A percentile compares a stretch with the other conserved stretches of the same genome.
phyloP scores from a whole-genome alignment of 352 stramenopile genomes.

The Globisporangium ultimum region DNA sequence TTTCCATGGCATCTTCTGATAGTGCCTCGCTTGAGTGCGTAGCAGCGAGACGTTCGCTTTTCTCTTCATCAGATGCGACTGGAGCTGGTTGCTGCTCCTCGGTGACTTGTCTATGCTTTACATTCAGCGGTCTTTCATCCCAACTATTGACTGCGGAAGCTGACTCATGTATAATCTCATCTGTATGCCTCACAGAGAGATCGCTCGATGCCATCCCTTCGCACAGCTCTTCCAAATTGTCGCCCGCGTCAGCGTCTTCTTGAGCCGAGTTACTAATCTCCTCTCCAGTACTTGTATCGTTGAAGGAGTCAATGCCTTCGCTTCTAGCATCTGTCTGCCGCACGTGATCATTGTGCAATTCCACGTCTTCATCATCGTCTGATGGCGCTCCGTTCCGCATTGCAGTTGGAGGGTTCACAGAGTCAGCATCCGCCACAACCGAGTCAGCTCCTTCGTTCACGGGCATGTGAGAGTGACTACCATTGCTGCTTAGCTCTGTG shows the following conservation, averaged over 20 bases:
- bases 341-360: background rate
- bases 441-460: too few species aligned
- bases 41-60: background rate
- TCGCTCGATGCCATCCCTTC: constrained; percentile 5
- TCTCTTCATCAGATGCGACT: constrained; percentile 1
- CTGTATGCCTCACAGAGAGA: background rate
- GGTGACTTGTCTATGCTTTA: background rate
- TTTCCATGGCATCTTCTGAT: background rate
- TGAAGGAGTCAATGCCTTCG: background rate
- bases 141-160: background rate
- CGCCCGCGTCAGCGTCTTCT: background rate
- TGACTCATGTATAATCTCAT: background rate
- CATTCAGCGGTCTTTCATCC: background rate
- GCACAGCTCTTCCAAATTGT: background rate
- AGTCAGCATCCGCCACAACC: background rate
- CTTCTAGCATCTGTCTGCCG: background rate
- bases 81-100: background rate
- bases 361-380: constrained; percentile 3
- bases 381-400: background rate
- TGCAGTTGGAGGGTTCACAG: background rate
- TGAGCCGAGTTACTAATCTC: background rate
- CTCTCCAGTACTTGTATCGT: background rate
- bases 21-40: background rate
- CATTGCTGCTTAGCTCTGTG: too few species aligned
- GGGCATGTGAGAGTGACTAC: too few species aligned